Base-by-base conservation (phyloP, 306 rosid species). In the Senna siamea region DNA sequence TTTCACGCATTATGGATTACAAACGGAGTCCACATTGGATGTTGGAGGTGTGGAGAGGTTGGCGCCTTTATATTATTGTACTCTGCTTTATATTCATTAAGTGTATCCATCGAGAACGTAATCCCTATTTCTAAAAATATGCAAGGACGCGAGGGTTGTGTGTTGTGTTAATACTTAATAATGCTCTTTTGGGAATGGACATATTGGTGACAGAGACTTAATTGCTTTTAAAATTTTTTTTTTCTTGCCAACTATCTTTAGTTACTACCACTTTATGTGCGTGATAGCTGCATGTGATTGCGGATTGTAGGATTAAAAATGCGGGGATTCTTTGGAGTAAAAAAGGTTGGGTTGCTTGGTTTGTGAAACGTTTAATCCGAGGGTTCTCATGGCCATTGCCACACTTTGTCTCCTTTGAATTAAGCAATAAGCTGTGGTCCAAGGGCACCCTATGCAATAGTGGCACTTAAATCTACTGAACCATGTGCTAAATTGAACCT, bases 211-310 rank as follows among this genome's bases (percentile, higher is more conserved):
- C 72, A 64, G 63, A 65, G 63, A 30, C 60, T 54, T 52, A 40
- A 22, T 57, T 70, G 57, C 51, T 78, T 50, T 69, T 56, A 11
- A 0, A 44, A 10, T 7, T 62, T 65, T 63, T 3, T 47, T 17
- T 1, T 75, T 48, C 58, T 58, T 71, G 63, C 62, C 22, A 38
- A 56, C 68, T 64, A 58, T 65, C 77, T 71, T 65, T 75, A 43
- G 48, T 37, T 57, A 40, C 54, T 75, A 43, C 64, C 47, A 57
- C 71, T 73, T 75, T 82, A 72, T 70, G 34, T 61, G 85, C 91
- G 82, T 75, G 79, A 81, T 73, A 55, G 72, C 73, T 62, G 91
- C 89, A 79, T 72, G 73, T 89, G 78, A 83, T 85, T 77, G 85
- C 74, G 84, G 85, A 67, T 79, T 50, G 38, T 73, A 70, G 47